Evolutionary conservation across 805 yeast genomes (phyloP), one percentile per base, ranked within the genome.

Genomic region (Nakazawaea ernobii): DNA sequence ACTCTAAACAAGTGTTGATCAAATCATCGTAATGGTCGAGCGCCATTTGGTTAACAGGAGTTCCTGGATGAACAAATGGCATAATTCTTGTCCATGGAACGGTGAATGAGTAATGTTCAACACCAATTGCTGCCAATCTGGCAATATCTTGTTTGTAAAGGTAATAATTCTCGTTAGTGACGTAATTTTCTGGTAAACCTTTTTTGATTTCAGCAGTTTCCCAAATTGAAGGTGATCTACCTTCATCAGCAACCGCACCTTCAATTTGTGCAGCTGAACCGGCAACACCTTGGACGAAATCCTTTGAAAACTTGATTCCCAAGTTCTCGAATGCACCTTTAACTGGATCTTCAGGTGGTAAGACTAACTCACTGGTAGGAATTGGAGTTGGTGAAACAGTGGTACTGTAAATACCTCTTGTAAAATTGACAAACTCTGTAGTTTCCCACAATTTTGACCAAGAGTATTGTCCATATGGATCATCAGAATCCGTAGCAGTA

Each of bases 61-160:
- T 32, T 14, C 39, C 45, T 20, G 42, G 32, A 11, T 20, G 42
- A 8, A 33, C 63, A 42, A 59, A 59, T 4, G 69, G 70, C 32
- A 63, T 52, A 15, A 66, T 62, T 49, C 70, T 54, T 11, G 66
- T 53, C 69, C 69, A 66, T 6, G 69, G 63, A 42, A 66, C 59
- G 8, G 65, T 49, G 52, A 66, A 54, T 7, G 68, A 63, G 51
- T 66, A 66, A 42, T 53, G 40, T 30, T 60, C 60, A 30, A 58
- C 61, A 7, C 68, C 70, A 39, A 64, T 55, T 24, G 65, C 62
- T 32, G 63, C 65, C 44, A 65, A 42, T 26, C 68, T 53, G 17
- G 57, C 58, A 39, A 59, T 55, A 46, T 66, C 70, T 51, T 62
- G 63, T 49, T 65, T 63, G 52, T 63, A 65, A 33, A 61, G 51